A percentile compares a stretch with the other conserved stretches of the same genome.
These are phyloP conservation scores for Teunomyces kruisii DNA, from an alignment of 805 yeast genomes.

Conservation along the genomic window DNA sequence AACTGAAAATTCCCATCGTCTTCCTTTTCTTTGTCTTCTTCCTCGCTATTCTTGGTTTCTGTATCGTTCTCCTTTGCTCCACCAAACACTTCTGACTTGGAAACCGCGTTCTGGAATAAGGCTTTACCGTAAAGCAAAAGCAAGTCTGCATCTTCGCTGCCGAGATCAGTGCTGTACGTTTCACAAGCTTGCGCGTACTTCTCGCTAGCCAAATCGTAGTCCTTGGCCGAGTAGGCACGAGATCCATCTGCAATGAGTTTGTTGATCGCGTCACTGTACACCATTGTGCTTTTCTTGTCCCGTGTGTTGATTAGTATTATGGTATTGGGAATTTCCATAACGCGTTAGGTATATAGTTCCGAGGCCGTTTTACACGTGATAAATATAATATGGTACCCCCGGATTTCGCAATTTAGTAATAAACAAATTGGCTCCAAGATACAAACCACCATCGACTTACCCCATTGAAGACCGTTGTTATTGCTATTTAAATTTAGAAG, in stretches of 20 bases:
- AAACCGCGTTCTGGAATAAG: constrained; percentile 72
- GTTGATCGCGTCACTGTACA: constrained; percentile 43
- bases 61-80: constrained; percentile 33
- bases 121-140: constrained; percentile 78
- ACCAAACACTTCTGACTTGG: constrained; percentile 75
- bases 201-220: constrained; percentile 68
- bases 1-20: constrained; percentile 29
- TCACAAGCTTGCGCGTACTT: constrained; percentile 75
- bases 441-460: neutral
- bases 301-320: neutral
- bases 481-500: neutral
- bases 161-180: constrained; percentile 43
- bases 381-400: neutral
- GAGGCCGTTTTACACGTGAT: neutral
- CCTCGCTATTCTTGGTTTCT: constrained; percentile 20
- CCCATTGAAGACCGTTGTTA: neutral
- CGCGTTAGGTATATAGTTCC: neutral
- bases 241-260: constrained; percentile 61
- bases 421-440: neutral
- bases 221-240: constrained; percentile 59
- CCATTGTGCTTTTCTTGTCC: constrained; percentile 10
- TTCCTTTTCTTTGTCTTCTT: constrained; percentile 17
- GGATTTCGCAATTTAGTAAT: neutral
- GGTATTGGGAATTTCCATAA: neutral
- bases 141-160: constrained; percentile 72